Percentiles rank a stretch among this genome's conserved stretches.
Evolutionary conservation across 208 protist genomes (phyloP).

Genomic region (Trichomonas vaginalis): DNA sequence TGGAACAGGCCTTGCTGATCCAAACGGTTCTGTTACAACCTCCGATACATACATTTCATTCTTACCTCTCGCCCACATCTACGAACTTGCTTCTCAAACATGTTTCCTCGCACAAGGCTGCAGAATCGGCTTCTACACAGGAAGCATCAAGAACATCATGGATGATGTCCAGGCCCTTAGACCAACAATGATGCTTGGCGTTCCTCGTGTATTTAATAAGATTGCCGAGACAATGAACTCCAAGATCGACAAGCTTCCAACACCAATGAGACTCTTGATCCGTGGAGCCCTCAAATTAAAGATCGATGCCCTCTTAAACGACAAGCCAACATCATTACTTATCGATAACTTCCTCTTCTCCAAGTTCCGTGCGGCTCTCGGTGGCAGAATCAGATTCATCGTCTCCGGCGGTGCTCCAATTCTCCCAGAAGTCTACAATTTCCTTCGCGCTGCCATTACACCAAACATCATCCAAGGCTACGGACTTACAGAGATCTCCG

Average conservation of each 20-base stretch:
- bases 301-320: not conserved
- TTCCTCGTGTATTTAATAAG: not conserved
- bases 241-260: not conserved
- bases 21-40: not conserved
- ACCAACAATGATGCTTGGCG: not conserved
- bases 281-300: not conserved
- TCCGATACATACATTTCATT: not conserved
- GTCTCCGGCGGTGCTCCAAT: not conserved
- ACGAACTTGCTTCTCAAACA: not conserved
- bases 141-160: not conserved
- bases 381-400: not conserved
- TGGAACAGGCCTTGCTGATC: not conserved
- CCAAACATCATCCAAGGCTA: not conserved
- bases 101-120: not conserved
- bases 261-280: not conserved
- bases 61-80: not conserved
- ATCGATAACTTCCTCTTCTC: not conserved
- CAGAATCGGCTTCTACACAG: not conserved
- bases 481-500: not conserved
- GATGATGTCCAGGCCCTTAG: not conserved
- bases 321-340: not conserved
- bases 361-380: not conserved
- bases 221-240: not conserved
- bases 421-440: not conserved
- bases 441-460: not conserved